Conservation (phyloP, 306 rosid genomes). For the Trifolium subterraneum region DNA sequence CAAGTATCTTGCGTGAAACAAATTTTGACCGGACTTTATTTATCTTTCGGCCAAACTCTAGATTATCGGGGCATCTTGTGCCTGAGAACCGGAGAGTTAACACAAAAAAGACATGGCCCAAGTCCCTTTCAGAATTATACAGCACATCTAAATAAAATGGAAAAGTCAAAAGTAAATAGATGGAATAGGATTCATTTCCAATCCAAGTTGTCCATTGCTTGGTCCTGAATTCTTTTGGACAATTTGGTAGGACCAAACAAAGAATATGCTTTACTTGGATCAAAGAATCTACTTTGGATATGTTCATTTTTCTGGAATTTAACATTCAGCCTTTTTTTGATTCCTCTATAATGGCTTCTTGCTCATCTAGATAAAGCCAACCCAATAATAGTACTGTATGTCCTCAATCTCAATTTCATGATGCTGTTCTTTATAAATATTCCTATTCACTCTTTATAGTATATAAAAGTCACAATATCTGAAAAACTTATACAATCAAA, state of each 20-base stretch:
- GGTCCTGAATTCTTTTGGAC: slow-evolving; percentile 38
- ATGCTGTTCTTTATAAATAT: slow-evolving; percentile 36
- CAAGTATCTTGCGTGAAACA: too few relatives aligned
- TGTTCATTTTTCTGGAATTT: slow-evolving; percentile 24
- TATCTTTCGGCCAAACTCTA: too few relatives aligned
- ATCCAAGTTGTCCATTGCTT: slow-evolving; percentile 37
- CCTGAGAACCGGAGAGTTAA: too few relatives aligned
- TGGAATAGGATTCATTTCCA: slow-evolving; percentile 39
- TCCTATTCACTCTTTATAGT: slow-evolving; percentile 24
- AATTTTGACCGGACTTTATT: too few relatives aligned
- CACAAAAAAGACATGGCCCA: not conserved
- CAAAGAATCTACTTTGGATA: slow-evolving; percentile 37
- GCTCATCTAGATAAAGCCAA: slow-evolving; percentile 31
- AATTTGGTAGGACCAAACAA: slow-evolving; percentile 40
- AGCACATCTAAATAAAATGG: slow-evolving; percentile 30
- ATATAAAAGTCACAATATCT: slow-evolving; percentile 21
- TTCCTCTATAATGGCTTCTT: slow-evolving; percentile 29
- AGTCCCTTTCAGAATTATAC: slow-evolving; percentile 21
- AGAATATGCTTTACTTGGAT: slow-evolving; percentile 35
- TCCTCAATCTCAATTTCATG: not conserved
- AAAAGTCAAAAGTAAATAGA: slow-evolving; percentile 25
- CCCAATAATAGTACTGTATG: not conserved
- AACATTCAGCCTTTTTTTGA: slow-evolving; percentile 30
- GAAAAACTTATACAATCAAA: slow-evolving; percentile 25
- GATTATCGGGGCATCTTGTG: too few relatives aligned